phyloP scores from a whole-genome alignment of 1,139 yeast species.

The Candida albicans region DNA sequence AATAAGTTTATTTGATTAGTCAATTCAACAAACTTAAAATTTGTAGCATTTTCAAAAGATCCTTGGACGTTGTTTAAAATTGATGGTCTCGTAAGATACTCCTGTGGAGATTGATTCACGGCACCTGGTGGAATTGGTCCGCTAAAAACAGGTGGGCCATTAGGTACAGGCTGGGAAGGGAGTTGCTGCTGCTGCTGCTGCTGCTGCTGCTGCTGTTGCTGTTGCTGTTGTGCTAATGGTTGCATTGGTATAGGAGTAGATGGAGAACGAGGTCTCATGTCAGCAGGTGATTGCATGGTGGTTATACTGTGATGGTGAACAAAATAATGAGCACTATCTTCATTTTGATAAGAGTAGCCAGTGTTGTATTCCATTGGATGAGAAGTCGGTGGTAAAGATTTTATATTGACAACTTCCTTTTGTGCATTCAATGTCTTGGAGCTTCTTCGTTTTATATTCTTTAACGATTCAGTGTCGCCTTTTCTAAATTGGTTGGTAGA shows the following conservation, averaged over 20 bases:
- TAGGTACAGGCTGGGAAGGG: constrained; percentile 2
- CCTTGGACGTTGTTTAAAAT: constrained; percentile 12
- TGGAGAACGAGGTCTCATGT: constrained; percentile 4
- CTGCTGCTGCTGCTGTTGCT: constrained; percentile 7
- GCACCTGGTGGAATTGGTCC: constrained; percentile 6
- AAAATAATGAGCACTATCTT: constrained; percentile 5
- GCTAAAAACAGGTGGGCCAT: constrained; percentile 4
- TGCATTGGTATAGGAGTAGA: constrained; percentile 4
- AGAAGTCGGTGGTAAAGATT: constrained; percentile 33
- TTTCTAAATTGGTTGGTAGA: constrained; percentile 62
- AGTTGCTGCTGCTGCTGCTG: constrained; percentile 10
- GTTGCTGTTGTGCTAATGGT: constrained; percentile 5
- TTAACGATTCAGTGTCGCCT: constrained; percentile 60
- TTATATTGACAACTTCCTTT: constrained; percentile 42
- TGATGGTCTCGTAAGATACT: constrained; percentile 7
- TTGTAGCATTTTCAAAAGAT: constrained; percentile 27
- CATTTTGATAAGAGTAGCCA: constrained; percentile 4
- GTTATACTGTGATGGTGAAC: constrained; percentile 3
- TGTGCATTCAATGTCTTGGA: constrained; percentile 51
- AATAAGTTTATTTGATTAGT: constrained; percentile 35
- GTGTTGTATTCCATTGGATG: constrained; percentile 16
- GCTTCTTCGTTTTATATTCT: constrained; percentile 62
- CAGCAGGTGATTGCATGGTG: constrained; percentile 4
- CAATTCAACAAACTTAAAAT: constrained; percentile 41
- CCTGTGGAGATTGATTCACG: constrained; percentile 12